Evolutionary conservation across 1,139 yeast species (phyloP), one percentile per base, ranked within the genome.

Genomic region (Wickerhamomyces sp.): DNA sequence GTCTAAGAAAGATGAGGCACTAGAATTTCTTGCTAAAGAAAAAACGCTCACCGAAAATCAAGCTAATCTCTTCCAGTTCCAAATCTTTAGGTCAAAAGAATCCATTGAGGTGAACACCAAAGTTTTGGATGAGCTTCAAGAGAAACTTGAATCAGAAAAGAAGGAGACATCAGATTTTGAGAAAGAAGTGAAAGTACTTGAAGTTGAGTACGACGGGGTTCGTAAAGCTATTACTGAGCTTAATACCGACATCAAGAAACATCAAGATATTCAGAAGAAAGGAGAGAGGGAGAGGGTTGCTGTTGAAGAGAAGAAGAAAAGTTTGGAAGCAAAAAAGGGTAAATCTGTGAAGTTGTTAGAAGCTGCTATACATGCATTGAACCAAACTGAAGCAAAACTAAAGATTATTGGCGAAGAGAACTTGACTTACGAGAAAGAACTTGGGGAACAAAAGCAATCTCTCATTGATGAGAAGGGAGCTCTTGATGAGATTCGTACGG

Each of bases 241-340:
- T 14, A 61, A 65, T 15, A 54, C 61, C 31, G 64, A 72, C 36
- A 64, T 76, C 30, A 55, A 66, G 36, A 50, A 57, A 3, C 57
- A 73, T 2, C 67, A 72, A 43, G 72, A 70, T 41, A 60, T 65
- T 36, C 72, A 70, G 47, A 69, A 72, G 58, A 67, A 65, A 44
- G 43, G 51, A 45, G 56, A 75, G 30, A 63, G 74, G 31, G 78
- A 77, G 35, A 78, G 72, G 43, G 90, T 88, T 8, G 75, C 90
- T 4, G 67, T 78, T 44, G 94, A 88, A 52, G 96, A 90, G 62
- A 84, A 81, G 61, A 69, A 75, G 44, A 88, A 85, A 64, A 81
- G 85, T 61, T 64, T 82, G 41, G 74, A 70, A 27, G 69, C 67
- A 36, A 88, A 84, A 58, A 70, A 73, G 45, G 78, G 79, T 57